Evolutionary conservation across 2,329 filamentous ascomycete genomes (phyloP), one percentile per base, ranked within the genome.

Genomic region (Paraphaeosphaeria minitans): DNA sequence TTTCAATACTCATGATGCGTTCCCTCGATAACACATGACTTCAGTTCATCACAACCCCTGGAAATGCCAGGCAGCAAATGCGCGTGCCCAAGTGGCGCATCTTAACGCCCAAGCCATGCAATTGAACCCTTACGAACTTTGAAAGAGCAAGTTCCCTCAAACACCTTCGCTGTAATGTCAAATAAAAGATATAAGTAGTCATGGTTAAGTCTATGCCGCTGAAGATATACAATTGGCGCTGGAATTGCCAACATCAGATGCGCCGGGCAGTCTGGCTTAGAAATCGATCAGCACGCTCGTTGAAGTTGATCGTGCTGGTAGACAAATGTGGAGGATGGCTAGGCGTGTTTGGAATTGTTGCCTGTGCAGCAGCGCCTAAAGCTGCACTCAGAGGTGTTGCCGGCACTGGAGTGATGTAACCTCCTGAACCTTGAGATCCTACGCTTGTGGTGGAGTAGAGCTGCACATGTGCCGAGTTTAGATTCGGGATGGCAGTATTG

Each of bases 351-450:
- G 92, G 90, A 12, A 97, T 89, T 0, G 92, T 97, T 0, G 93
- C 93, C 77, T 96, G 93, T 55, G 93, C 91, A 21, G 93, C 93
- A 6, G 93, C 92, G 0, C 93, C 94, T 5, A 97, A 82, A 1
- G 93, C 93, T 16, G 93, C 93, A 67, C 91, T 95, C 61, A 97
- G 85, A 8, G 94, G 93, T 1, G 93, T 97, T 69, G 95, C 92
- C 9, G 93, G 93, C 39, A 93, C 79, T 12, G 85, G 82, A 10
- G 84, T 79, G 22, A 83, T 81, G 48, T 84, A 84, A 13, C 81
- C 83, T 51, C 64, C 69, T 19, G 71, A 73, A 29, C 69, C 67
- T 53, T 69, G 65, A 14, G 70, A 70, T 21, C 66, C 60, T 27
- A 75, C 54, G 54, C 68, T 73, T 4, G 63, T 55, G 12, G 66